These are phyloP conservation scores for Pistacia atlantica DNA, from an alignment of 345 rosid species.

Conservation along the genomic window DNA sequence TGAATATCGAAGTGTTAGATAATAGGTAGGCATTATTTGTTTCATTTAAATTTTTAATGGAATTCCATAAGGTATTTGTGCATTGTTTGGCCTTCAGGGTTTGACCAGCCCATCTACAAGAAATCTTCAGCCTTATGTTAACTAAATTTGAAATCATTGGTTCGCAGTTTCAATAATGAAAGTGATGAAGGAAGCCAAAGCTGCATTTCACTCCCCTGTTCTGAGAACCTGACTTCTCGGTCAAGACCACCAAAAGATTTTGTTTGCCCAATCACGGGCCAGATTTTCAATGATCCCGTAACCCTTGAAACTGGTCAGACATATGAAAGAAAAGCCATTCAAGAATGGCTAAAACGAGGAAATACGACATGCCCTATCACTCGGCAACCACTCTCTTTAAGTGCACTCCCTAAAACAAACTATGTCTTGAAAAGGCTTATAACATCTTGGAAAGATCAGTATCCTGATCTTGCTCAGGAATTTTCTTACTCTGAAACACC, in stretches of 20 bases:
- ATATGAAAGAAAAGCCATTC: constrained; percentile 70
- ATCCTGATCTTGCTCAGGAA: constrained; percentile 68
- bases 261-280: constrained; percentile 70
- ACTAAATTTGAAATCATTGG: neutral
- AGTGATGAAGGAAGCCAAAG: constrained; percentile 56
- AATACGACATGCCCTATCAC: constrained; percentile 65
- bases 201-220: constrained; percentile 42
- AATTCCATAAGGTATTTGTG: neutral
- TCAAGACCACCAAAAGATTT: constrained; percentile 68
- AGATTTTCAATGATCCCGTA: constrained; percentile 61
- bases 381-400: constrained; percentile 48
- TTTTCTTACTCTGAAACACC: constrained; percentile 59
- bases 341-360: constrained; percentile 71
- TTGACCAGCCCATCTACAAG: neutral
- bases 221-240: constrained; percentile 45
- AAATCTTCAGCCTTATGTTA: neutral
- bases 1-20: constrained; percentile 31
- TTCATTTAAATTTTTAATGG: neutral
- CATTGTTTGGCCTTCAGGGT: neutral
- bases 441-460: constrained; percentile 67
- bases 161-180: constrained; percentile 38
- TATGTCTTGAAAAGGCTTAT: constrained; percentile 64
- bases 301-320: constrained; percentile 81
- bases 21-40: constrained; percentile 29
- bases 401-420: constrained; percentile 62